Evolutionary conservation across 2,329 filamentous ascomycete genomes (phyloP), one percentile per base, ranked within the genome.

Genomic region (Fragosphaeria purpurea): DNA sequence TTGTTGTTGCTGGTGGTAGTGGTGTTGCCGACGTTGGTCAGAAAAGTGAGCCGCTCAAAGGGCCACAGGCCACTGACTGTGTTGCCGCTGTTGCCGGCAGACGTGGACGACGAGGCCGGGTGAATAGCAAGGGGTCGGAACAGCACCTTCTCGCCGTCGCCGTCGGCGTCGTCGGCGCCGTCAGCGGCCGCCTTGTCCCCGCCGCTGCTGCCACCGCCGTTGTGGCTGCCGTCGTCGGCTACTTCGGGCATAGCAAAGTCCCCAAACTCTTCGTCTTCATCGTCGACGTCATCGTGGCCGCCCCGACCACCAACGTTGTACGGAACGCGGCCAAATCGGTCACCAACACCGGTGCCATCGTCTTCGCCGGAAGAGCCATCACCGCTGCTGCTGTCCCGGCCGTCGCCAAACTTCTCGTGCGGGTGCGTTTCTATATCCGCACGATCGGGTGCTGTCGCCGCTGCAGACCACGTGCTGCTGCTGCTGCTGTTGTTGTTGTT

Each of bases 191-290:
- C 37, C 7, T n/a, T 59, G 9, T 60, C 56, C 41, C 58, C 53
- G 45, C 46, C 32, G 7, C 41, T 46, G 38, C 41, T 41, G 22
- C 45, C 51, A 30, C 60, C 7, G 6, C 41, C 38, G 41, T 30
- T 44, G 47, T 39, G 40, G 2, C 5, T 41, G 6, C 44, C 57
- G 47, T 51, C 56, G 41, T 66, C 44, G 9, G 32, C 68, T 47
- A 74, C 68, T 61, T 82, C 80, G 9, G 80, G 76, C 68, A 85
- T 79, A 56, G 79, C 80, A 57, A 85, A 85, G 52, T 85, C 83
- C 11, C 81, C 82, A 66, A 85, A 79, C 58, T 83, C 81, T 55
- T 85, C 80, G 41, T 81, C 79, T 33, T 79, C 75, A 5, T 79
- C 75, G 10, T 77, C 73, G 38, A 72, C 70, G 11, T 75, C 76